Evolutionary conservation across 2,329 filamentous ascomycete species (phyloP).

Genomic region (Talaromyces sp.): DNA sequence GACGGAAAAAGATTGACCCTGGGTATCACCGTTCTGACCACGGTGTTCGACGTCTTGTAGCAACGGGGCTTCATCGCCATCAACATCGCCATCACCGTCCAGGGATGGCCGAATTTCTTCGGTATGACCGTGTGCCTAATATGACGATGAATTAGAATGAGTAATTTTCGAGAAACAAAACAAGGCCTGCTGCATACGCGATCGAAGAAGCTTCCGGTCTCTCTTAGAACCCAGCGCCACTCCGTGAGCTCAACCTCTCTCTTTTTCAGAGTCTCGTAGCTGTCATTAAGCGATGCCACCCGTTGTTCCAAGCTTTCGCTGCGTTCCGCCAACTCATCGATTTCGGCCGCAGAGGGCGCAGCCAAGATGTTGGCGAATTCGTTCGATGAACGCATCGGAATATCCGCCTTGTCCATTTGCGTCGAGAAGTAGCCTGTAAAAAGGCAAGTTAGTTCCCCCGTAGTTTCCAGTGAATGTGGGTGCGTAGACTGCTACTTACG

Average conservation of each 20-base stretch:
- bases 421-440: conserved; percentile 77
- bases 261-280: conserved; percentile 97
- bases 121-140: conserved; percentile 81
- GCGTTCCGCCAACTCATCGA: conserved; percentile 90
- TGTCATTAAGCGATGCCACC: conserved; percentile 88
- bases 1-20: conserved; percentile 81
- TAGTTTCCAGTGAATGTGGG: neutral
- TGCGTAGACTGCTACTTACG: conserved; percentile 55
- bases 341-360: conserved; percentile 85
- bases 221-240: conserved; percentile 95
- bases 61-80: conserved; percentile 76
- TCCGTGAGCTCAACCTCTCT: conserved; percentile 94
- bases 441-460: neutral
- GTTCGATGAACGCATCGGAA: conserved; percentile 82
- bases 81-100: conserved; percentile 44
- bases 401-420: conserved; percentile 91
- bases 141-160: conserved; percentile 6
- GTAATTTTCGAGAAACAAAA: neutral
- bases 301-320: conserved; percentile 90
- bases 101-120: conserved; percentile 92
- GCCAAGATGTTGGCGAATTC: conserved; percentile 84
- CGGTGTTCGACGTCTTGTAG: conserved; percentile 84
- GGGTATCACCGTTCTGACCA: conserved; percentile 57
- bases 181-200: conserved; percentile 40
- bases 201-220: conserved; percentile 97